Evolutionary conservation across 306 rosid genomes (phyloP), one percentile per base, ranked within the genome.

Genomic region (Ochetophila trinervis): DNA sequence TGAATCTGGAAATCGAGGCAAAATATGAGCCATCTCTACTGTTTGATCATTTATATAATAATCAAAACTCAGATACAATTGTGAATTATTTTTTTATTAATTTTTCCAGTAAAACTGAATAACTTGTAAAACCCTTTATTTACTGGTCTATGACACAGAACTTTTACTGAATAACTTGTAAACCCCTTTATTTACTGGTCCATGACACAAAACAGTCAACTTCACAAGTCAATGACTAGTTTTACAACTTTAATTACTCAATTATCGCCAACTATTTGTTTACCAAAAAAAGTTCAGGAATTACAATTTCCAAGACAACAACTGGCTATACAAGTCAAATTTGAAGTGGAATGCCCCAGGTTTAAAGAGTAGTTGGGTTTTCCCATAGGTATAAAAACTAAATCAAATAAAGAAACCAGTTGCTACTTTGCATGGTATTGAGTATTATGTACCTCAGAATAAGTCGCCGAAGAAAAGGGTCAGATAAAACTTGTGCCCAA

Each of bases 401-500:
- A 42, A 63, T 37, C 4, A 44, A 53, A 62, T 22, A 19, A 66
- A 20, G 17, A 66, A 42, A 20, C 23, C 20, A 51, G 20, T 1
- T 15, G 53, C 64, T 53, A 55, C 51, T 69, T 53, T 62, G 49
- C 44, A 13, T 54, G 57, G 65, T 74, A 53, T n/a, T 14, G 57
- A 66, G 57, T 64, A 70, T 69, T 8, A 68, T 20, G 57, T 80
- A 90, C 99, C 97, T 94, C 55, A 94, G 76, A 68, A 94, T 83
- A 71, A 94, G 91, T 57, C 97, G 90, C 34, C 99, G 86, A 62
- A 94, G 73, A 80, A 94, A 86, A 12, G 93, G 92, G 77, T 94
- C 99, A 15, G 76, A 67, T 56, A 94, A 74, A 63, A 94, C 86
- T 82, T 94, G 99, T 49, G 88, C 97, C 99, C 99, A 90, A 57